Evolutionary conservation across 768 basidiomycete genomes (phyloP).

Genomic region (Panus rudis): DNA sequence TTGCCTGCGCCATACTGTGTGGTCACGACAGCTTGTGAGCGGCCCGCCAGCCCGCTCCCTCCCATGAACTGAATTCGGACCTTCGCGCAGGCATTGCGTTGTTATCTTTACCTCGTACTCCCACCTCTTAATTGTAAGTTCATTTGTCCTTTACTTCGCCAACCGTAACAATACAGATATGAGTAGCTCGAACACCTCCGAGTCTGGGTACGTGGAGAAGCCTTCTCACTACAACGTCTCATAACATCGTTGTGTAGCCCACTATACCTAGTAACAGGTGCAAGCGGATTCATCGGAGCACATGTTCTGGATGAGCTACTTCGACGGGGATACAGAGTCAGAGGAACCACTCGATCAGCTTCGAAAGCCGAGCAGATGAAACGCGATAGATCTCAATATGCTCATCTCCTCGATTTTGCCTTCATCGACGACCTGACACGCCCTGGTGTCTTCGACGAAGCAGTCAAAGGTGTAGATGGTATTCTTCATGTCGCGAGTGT

Average conservation of each 20-base stretch:
- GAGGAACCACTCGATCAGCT: constrained; percentile 33
- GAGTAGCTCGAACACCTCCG: no score
- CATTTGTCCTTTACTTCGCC: no score
- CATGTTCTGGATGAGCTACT: constrained; percentile 26
- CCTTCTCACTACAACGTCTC: no score
- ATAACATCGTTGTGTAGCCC: neutral
- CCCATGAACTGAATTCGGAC: no score
- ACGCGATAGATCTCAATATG: constrained; percentile 26
- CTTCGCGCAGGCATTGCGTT: no score
- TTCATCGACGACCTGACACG: constrained; percentile 36
- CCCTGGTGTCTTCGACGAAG: constrained; percentile 35
- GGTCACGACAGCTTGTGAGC: no score
- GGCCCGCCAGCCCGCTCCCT: no score
- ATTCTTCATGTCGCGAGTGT: constrained; percentile 27
- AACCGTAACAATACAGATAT: no score
- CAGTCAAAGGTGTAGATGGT: constrained; percentile 38
- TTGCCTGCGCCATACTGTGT: no score
- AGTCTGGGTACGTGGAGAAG: no score
- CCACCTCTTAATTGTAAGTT: no score
- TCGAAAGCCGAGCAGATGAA: constrained; percentile 37
- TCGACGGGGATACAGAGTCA: constrained; percentile 27
- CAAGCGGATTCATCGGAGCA: constrained; percentile 25
- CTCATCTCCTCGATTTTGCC: constrained; percentile 28
- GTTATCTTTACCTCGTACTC: no score
- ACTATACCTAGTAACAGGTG: constrained; percentile 7